These are phyloP conservation scores for Apiotrichum brassicae DNA, from an alignment of 1,284 basidiomycete species.

Conservation along the genomic window DNA sequence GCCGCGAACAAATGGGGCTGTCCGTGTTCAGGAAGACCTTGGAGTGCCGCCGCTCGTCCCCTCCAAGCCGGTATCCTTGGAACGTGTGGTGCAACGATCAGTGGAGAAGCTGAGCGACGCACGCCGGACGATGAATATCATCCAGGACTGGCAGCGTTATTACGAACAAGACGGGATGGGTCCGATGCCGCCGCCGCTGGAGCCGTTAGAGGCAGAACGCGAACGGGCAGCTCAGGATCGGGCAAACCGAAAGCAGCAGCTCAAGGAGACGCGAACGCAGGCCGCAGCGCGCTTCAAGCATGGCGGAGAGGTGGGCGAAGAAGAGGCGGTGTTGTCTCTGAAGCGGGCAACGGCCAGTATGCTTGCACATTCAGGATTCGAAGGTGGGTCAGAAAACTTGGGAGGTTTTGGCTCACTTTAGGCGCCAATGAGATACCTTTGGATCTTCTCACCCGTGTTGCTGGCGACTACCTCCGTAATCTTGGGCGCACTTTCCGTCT, in stretches of 20 bases:
- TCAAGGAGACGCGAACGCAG: conserved; percentile 21
- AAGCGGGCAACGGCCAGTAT: conserved; percentile 54
- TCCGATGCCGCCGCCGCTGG: conserved; percentile 23
- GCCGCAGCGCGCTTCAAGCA: conserved; percentile 20
- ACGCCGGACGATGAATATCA: conserved; percentile 26
- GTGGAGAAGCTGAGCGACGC: conserved; percentile 32
- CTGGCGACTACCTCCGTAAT: conserved; percentile 74
- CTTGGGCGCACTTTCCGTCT: conserved; percentile 79
- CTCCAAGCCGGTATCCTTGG: conserved; percentile 28
- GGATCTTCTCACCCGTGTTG: conserved; percentile 72
- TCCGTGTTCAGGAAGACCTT: neutral
- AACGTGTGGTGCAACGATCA: conserved; percentile 25
- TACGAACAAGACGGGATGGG: conserved; percentile 35
- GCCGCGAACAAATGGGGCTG: too few relatives aligned
- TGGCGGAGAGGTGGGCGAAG: conserved; percentile 40
- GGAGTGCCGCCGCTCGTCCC: conserved; percentile 19
- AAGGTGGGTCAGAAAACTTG: conserved; percentile 59
- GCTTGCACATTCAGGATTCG: conserved; percentile 80
- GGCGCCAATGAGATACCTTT: conserved; percentile 58
- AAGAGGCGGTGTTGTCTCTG: conserved; percentile 34
- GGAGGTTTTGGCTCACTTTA: conserved; percentile 20
- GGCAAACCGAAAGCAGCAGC: conserved; percentile 13
- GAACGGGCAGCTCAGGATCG: conserved; percentile 16
- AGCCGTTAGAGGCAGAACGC: conserved; percentile 18
- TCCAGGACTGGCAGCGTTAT: conserved; percentile 36